A percentile compares a stretch with the other conserved stretches of the same genome.
phyloP scores from a whole-genome alignment of 2,329 filamentous ascomycete species.

The Penicillium sp. region DNA sequence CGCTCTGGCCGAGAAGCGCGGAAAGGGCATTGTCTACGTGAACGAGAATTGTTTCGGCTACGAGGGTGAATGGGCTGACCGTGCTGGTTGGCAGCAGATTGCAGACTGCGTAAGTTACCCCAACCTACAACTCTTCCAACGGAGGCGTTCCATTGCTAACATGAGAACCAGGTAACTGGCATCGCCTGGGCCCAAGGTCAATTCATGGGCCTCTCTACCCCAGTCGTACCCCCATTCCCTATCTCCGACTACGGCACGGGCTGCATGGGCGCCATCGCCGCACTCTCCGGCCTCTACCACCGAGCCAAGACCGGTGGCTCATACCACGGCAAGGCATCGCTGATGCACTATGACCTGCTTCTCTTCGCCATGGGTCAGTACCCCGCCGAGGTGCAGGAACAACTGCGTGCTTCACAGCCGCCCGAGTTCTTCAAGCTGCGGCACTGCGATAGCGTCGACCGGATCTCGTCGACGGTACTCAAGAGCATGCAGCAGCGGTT shows the following conservation, averaged over 20 bases:
- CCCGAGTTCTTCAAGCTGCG: constrained; percentile 56
- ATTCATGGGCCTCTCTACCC: constrained; percentile 41
- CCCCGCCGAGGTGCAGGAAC: constrained; percentile 51
- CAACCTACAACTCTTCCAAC: background rate
- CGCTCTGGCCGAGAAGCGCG: constrained; percentile 53
- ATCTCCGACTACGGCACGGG: constrained; percentile 67
- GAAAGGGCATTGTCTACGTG: constrained; percentile 68
- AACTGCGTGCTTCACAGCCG: constrained; percentile 51
- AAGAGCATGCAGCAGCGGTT: constrained; percentile 53
- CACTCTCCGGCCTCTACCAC: constrained; percentile 62
- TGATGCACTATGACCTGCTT: constrained; percentile 68
- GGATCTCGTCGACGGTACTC: constrained; percentile 61
- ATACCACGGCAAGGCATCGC: constrained; percentile 62
- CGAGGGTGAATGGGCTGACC: constrained; percentile 60
- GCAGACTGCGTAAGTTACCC: constrained; percentile 59
- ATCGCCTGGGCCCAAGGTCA: constrained; percentile 43
- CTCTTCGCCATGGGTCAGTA: constrained; percentile 62
- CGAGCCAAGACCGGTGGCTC: constrained; percentile 64
- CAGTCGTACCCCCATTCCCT: constrained; percentile 50
- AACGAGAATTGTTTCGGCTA: constrained; percentile 71
- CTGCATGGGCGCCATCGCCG: constrained; percentile 68
- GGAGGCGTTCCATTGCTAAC: background rate
- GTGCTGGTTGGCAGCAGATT: constrained; percentile 71
- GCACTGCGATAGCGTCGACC: constrained; percentile 64
- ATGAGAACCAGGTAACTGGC: constrained; percentile 36